A percentile compares a stretch with the other conserved stretches of the same genome.
Evolutionary conservation across 169 alveolate genomes (phyloP).

Genomic region (Theileria luwenshuni): DNA sequence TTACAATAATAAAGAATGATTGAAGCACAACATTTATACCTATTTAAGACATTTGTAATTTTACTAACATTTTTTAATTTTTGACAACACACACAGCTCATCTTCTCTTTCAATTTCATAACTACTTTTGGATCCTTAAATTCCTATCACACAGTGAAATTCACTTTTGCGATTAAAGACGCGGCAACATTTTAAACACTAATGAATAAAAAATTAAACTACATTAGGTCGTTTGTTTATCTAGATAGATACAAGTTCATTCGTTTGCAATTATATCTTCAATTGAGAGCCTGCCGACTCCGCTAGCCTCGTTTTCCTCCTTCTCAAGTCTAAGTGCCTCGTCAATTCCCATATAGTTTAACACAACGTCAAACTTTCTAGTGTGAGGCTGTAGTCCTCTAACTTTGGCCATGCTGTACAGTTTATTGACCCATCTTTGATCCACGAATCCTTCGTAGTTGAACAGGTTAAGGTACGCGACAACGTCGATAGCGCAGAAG

Average conservation of each 20-base stretch:
- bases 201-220: too few relatives aligned
- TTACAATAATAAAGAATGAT: background rate
- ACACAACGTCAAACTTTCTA: constrained; percentile 12
- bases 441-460: constrained; percentile 57
- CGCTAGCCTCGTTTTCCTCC: constrained; percentile 36
- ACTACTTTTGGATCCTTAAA: too few relatives aligned
- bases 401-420: constrained; percentile 7
- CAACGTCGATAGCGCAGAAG: constrained; percentile 75
- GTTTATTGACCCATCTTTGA: constrained; percentile 9
- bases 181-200: too few relatives aligned
- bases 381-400: background rate
- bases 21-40: constrained; percentile 5
- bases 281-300: constrained; percentile 12
- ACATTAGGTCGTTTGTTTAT: too few relatives aligned
- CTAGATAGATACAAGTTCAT: too few relatives aligned
- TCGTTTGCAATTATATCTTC: constrained; percentile 60
- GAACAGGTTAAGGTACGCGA: constrained; percentile 65
- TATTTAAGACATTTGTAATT: too few relatives aligned
- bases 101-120: too few relatives aligned
- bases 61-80: too few relatives aligned
- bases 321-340: constrained; percentile 53
- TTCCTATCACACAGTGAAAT: too few relatives aligned
- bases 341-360: constrained; percentile 40
- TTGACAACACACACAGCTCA: too few relatives aligned
- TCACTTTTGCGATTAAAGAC: too few relatives aligned